A percentile compares a stretch with the other conserved stretches of the same genome.
These are phyloP conservation scores for Shiraia sp. DNA, from an alignment of 2,329 filamentous ascomycete genomes.

Conservation along the genomic window DNA sequence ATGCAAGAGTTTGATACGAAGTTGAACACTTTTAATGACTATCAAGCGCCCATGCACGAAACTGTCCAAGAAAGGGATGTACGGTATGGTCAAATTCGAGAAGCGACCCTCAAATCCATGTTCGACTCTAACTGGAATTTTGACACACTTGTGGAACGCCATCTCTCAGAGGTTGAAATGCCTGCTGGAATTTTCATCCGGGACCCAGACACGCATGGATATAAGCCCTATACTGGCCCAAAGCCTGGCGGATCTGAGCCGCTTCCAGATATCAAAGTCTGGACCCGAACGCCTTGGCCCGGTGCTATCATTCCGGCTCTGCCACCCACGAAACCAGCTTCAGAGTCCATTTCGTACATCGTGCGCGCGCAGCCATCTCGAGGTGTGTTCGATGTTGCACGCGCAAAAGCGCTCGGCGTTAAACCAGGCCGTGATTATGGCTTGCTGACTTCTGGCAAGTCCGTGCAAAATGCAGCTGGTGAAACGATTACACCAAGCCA, in stretches of 20 bases:
- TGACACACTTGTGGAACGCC: conserved; percentile 69
- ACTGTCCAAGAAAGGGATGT: conserved; percentile 41
- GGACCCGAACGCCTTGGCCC: conserved; percentile 79
- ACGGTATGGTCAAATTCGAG: conserved; percentile 57
- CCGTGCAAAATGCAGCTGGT: conserved; percentile 66
- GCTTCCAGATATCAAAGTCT: conserved; percentile 69
- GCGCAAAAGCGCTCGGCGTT: conserved; percentile 69
- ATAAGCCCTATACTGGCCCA: conserved; percentile 73
- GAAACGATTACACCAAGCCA: conserved; percentile 78
- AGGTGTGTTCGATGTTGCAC: conserved; percentile 75
- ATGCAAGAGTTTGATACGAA: conserved; percentile 25
- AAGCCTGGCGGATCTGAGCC: conserved; percentile 55
- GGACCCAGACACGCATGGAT: conserved; percentile 61
- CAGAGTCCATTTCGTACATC: conserved; percentile 81
- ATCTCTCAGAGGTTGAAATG: conserved; percentile 66
- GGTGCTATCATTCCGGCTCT: conserved; percentile 66
- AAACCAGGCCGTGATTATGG: conserved; percentile 62
- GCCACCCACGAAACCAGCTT: conserved; percentile 68
- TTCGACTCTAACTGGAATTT: conserved; percentile 76
- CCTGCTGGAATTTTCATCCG: conserved; percentile 73
- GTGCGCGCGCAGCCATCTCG: conserved; percentile 75
- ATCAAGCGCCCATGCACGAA: conserved; percentile 31
- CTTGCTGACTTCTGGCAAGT: conserved; percentile 64
- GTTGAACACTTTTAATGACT: conserved; percentile 38
- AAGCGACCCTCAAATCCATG: conserved; percentile 72